phyloP scores from a whole-genome alignment of 257 asterid species.

The Solanum raphanifolium region DNA sequence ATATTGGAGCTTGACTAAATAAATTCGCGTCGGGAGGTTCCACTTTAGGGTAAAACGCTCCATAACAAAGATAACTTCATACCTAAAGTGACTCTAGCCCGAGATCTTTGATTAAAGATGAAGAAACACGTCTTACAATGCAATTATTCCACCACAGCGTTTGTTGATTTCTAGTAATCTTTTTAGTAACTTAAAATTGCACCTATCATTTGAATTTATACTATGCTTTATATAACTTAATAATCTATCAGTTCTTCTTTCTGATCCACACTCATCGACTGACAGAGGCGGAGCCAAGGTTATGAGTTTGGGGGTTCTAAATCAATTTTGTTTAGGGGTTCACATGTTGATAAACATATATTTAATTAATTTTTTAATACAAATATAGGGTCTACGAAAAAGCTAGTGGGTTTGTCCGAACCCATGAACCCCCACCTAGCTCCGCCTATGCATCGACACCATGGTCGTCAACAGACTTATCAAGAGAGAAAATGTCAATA shows the following conservation, averaged over 20 bases:
- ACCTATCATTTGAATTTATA: background rate
- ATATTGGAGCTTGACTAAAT: too few species aligned
- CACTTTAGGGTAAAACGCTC: background rate
- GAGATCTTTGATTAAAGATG: too few species aligned
- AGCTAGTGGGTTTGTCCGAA: too few species aligned
- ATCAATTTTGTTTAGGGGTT: background rate
- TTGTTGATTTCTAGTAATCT: background rate
- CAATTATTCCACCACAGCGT: too few species aligned
- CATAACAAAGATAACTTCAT: too few species aligned
- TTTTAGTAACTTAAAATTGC: background rate
- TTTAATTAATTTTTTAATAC: too few species aligned
- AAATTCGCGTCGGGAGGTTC: fast-evolving
- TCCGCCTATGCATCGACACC: background rate
- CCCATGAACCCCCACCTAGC: too few species aligned
- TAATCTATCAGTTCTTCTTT: background rate
- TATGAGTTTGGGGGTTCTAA: background rate
- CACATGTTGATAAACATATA: background rate
- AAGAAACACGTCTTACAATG: too few species aligned
- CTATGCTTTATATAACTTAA: background rate
- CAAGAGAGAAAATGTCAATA: background rate
- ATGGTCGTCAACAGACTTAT: background rate
- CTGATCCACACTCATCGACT: background rate
- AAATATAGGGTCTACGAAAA: too few species aligned
- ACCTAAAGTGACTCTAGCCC: too few species aligned
- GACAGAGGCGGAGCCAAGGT: background rate